phyloP scores from a whole-genome alignment of 2,329 filamentous ascomycete genomes.

The Botrytis tulipae region DNA sequence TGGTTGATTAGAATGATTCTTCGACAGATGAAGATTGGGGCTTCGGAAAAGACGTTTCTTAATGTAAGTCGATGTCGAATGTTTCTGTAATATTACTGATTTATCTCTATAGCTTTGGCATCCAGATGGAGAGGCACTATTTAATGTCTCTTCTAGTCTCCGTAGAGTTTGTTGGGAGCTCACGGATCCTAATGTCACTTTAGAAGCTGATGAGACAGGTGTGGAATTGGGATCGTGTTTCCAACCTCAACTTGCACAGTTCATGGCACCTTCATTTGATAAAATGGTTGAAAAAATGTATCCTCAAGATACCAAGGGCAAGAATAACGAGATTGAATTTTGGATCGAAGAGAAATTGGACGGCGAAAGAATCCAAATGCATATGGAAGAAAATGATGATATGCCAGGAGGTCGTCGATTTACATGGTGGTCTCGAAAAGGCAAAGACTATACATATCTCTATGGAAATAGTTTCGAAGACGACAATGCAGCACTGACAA shows the following conservation, averaged over 20 bases:
- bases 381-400: slow-evolving; percentile 73
- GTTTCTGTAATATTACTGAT: neutral
- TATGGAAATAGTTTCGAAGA: slow-evolving; percentile 79
- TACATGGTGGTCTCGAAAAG: slow-evolving; percentile 91
- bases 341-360: slow-evolving; percentile 99
- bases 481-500: slow-evolving; percentile 72
- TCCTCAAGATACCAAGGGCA: slow-evolving; percentile 41
- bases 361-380: slow-evolving; percentile 94
- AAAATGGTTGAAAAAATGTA: slow-evolving; percentile 71
- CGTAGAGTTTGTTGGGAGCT: slow-evolving; percentile 94
- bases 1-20: slow-evolving; percentile 95
- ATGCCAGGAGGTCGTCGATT: slow-evolving; percentile 71
- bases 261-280: slow-evolving; percentile 79
- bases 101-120: slow-evolving; percentile 67
- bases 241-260: slow-evolving; percentile 91
- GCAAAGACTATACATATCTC: slow-evolving; percentile 92
- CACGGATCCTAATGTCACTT: slow-evolving; percentile 65
- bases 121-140: slow-evolving; percentile 72
- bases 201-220: slow-evolving; percentile 72
- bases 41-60: slow-evolving; percentile 85
- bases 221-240: slow-evolving; percentile 91
- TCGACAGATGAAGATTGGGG: slow-evolving; percentile 70
- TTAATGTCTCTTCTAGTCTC: slow-evolving; percentile 88
- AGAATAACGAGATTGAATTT: slow-evolving; percentile 71
- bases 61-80: slow-evolving; percentile 42